phyloP scores from a whole-genome alignment of 495 filamentous ascomycete genomes.

The Penicillium daleae region DNA sequence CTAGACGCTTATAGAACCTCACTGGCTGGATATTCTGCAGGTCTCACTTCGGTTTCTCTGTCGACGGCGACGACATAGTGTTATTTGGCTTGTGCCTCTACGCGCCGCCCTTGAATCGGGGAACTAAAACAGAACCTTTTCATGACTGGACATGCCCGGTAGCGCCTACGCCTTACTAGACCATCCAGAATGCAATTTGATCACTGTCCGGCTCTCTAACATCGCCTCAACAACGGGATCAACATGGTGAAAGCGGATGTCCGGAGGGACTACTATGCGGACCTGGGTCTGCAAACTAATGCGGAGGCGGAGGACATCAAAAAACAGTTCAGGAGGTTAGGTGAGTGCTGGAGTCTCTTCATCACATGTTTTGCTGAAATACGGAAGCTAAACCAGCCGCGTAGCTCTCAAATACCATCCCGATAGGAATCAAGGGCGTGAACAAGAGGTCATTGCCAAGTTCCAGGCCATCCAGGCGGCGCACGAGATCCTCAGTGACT shows the following conservation, averaged over 20 bases:
- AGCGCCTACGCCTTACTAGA: slow-evolving; percentile 15
- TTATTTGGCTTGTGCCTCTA: slow-evolving; percentile 9
- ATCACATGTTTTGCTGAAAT: background rate
- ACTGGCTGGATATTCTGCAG: background rate
- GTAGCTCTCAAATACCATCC: slow-evolving; percentile 84
- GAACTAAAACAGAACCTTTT: slow-evolving; percentile 7
- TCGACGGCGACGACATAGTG: background rate
- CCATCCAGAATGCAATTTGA: slow-evolving; percentile 29
- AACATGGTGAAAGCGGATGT: slow-evolving; percentile 78
- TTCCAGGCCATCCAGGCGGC: slow-evolving; percentile 87
- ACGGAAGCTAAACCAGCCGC: slow-evolving; percentile 4
- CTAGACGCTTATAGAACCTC: background rate
- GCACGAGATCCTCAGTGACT: slow-evolving; percentile 79
- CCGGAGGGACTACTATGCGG: slow-evolving; percentile 82
- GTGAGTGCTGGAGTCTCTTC: slow-evolving; percentile 46
- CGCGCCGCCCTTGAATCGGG: slow-evolving; percentile 5
- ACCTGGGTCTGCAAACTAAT: slow-evolving; percentile 67
- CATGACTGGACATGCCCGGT: slow-evolving; percentile 23
- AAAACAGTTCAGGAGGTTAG: slow-evolving; percentile 83
- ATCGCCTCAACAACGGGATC: slow-evolving; percentile 15
- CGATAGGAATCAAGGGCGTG: slow-evolving; percentile 83
- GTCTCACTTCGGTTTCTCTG: slow-evolving; percentile 3
- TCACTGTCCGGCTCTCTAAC: slow-evolving; percentile 7
- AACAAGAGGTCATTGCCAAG: slow-evolving; percentile 74
- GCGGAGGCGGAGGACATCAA: slow-evolving; percentile 76